phyloP scores from a whole-genome alignment of 305 asterid species.

The Fraxinus xanthoxyloides region DNA sequence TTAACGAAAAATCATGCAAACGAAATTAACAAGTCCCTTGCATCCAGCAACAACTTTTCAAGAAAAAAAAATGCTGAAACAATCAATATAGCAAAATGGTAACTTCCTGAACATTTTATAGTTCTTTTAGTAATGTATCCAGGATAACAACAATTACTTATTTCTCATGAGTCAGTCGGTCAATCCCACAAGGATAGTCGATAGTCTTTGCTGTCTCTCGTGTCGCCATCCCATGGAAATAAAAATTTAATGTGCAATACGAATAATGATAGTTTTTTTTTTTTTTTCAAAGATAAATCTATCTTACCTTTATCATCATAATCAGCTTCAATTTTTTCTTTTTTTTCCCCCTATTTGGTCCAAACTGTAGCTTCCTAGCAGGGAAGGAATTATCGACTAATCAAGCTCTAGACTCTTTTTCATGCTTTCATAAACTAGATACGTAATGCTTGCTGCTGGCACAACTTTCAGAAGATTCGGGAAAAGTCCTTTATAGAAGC shows the following conservation, averaged over 20 bases:
- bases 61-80: not conserved
- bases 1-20: not conserved
- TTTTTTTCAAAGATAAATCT: conserved; percentile 18
- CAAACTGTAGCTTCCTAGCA: conserved; percentile 10
- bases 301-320: conserved; percentile 37
- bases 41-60: not conserved
- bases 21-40: not conserved
- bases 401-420: conserved; percentile 72
- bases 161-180: conserved; percentile 38
- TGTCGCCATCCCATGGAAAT: conserved; percentile 36
- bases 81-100: conserved; percentile 24
- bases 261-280: conserved; percentile 34
- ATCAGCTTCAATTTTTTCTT: conserved; percentile 3
- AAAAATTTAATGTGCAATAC: conserved; percentile 39
- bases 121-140: conserved; percentile 31
- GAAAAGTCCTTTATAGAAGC: conserved; percentile 91
- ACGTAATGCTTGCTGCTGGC: conserved; percentile 96
- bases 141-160: conserved; percentile 35
- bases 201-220: conserved; percentile 22
- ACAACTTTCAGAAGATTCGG: conserved; percentile 95
- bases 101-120: conserved; percentile 20
- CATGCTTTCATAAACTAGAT: conserved; percentile 83
- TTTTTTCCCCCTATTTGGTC: not conserved
- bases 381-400: conserved; percentile 32
- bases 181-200: conserved; percentile 33